Percentiles rank a stretch among this genome's conserved stretches.
phyloP scores from a whole-genome alignment of 192 early-diverging fungal genomes.

The Gigaspora rosea region DNA sequence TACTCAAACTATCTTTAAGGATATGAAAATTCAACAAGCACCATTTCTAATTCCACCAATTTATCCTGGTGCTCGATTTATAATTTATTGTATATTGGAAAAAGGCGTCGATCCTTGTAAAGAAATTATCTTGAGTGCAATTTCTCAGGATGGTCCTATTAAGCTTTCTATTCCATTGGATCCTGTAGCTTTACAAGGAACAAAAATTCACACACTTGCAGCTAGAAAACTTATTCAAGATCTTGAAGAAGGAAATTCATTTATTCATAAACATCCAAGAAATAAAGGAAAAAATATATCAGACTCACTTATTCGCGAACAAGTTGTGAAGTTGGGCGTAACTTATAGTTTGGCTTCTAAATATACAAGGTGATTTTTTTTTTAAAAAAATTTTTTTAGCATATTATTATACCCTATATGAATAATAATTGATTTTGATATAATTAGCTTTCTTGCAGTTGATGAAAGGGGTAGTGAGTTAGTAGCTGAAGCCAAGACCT shows the following conservation, averaged over 20 bases:
- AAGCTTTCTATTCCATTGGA: constrained; percentile 15
- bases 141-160: background rate
- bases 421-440: background rate
- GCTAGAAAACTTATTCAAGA: constrained; percentile 31
- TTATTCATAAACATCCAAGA: background rate
- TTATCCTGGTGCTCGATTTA: constrained; percentile 11
- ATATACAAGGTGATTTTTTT: constrained; percentile 26
- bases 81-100: constrained; percentile 11
- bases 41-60: constrained; percentile 19
- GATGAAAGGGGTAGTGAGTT: no score
- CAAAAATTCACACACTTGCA: constrained; percentile 24
- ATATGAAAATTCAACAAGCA: constrained; percentile 6
- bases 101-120: background rate
- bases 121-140: no score
- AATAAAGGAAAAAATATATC: background rate
- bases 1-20: constrained; percentile 31
- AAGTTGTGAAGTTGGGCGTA: background rate
- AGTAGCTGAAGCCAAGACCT: no score
- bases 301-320: no score
- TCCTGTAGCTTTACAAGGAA: constrained; percentile 1
- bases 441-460: no score
- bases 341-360: constrained; percentile 6
- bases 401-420: background rate
- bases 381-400: background rate
- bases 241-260: constrained; percentile 13